Percentiles rank a stretch among this genome's conserved stretches.
phyloP scores from a whole-genome alignment of 106 monocot species.

The Phalaenopsis equestris region DNA sequence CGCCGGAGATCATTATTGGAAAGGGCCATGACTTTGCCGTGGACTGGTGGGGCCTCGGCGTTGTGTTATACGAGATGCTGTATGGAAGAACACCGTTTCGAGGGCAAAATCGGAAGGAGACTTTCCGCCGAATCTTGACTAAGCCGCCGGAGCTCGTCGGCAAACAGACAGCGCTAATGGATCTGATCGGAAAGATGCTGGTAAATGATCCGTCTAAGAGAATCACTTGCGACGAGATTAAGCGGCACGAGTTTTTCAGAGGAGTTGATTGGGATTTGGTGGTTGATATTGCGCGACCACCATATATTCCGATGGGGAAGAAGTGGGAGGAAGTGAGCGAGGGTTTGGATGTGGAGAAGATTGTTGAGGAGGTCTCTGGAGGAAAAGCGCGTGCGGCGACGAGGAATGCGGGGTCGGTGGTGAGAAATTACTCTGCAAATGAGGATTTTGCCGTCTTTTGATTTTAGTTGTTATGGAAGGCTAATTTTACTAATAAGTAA shows the following conservation, averaged over 20 bases:
- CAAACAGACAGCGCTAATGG: slow-evolving; percentile 50
- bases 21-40: slow-evolving; percentile 79
- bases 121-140: slow-evolving; percentile 58
- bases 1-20: slow-evolving; percentile 74
- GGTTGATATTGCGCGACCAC: slow-evolving; percentile 48
- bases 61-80: slow-evolving; percentile 89
- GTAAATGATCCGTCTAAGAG: slow-evolving; percentile 69
- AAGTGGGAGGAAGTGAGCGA: slow-evolving; percentile 13
- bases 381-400: not conserved
- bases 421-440: too few species aligned
- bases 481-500: too few species aligned
- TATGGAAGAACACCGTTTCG: slow-evolving; percentile 87
- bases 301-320: slow-evolving; percentile 43
- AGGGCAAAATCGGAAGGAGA: slow-evolving; percentile 74
- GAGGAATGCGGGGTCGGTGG: too few species aligned
- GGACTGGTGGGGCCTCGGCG: slow-evolving; percentile 89
- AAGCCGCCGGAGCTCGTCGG: slow-evolving; percentile 52
- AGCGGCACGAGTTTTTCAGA: slow-evolving; percentile 59
- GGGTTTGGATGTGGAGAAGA: slow-evolving; percentile 52
- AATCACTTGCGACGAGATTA: slow-evolving; percentile 43
- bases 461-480: too few species aligned
- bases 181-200: slow-evolving; percentile 50
- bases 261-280: slow-evolving; percentile 65
- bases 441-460: too few species aligned
- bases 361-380: slow-evolving; percentile 36